Evolutionary conservation across 306 rosid species (phyloP), one percentile per base, ranked within the genome.

Genomic region (Quillaja saponaria): DNA sequence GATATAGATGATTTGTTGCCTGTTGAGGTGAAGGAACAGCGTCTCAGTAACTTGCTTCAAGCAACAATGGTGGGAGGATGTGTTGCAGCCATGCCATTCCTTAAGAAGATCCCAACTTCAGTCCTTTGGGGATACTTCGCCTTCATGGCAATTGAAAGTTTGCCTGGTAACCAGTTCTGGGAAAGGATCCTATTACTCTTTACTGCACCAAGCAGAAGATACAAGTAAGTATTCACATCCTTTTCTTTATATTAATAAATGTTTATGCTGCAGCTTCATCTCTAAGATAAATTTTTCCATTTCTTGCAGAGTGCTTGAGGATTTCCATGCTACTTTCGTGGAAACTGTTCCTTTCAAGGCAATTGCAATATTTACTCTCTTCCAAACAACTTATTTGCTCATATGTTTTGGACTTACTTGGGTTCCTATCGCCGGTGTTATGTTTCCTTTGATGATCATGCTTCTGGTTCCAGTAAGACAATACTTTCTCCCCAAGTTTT

Each of bases 101-200:
- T 94, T 37, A 94, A 94, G 76, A 89, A 13, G 82, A 94, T 94
- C 14, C 99, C 99, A 13, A 94, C 99, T 31, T 87, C 99, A n/a
- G 97, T 94, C 65, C 95, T 94, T 4, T 94, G 99, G 99, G 99
- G 99, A 33, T 94, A 94, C 77, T 94, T 94, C 47, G 99, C 99
- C 40, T 94, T 81, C 79, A 94, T 94, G 99, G 99, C 99, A 3
- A 94, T 94, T 38, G 99, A 94, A 73, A 94, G 95, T 76, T 80
- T 94, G 67, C 99, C 99, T 0, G 99, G 99, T 49, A 94, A 94
- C 67, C 99, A 94, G 67, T 94, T 89, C 73, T 94, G 99, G 99
- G 99, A 94, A 72, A 85, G 99, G 76, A 94, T 89, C 69, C 63
- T 89, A 8, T 68, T 94, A 66, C 95, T 94, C 72, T 94, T 89